Evolutionary conservation across 73 alveolate genomes (phyloP).

Genomic region (Stentor coeruleus): DNA sequence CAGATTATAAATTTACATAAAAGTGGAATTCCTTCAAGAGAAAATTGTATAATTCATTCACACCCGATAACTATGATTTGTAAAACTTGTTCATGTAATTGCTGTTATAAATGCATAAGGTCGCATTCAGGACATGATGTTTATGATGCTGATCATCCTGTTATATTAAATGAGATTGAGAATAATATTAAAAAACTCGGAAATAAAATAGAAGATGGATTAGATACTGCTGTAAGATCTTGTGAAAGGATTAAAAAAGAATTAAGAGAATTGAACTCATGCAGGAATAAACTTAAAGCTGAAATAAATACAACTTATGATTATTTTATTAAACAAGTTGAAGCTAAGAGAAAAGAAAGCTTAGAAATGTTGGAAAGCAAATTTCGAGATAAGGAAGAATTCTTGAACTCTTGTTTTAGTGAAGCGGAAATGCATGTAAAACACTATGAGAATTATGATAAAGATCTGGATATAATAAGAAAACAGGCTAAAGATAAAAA

Average conservation of each 20-base stretch:
- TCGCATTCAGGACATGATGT: not conserved
- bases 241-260: not conserved
- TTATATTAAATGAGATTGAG: not conserved
- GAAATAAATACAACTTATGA: not conserved
- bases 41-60: not conserved
- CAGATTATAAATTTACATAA: not conserved
- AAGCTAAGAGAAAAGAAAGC: not conserved
- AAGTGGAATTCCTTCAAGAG: conserved; percentile 1
- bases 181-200: not conserved
- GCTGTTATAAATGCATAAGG: conserved; percentile 7
- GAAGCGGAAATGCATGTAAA: conserved; percentile 12
- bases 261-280: not conserved
- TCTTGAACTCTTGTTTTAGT: not conserved
- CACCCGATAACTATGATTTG: not conserved
- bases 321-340: not conserved
- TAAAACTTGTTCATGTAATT: conserved; percentile 1
- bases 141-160: conserved; percentile 1
- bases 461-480: not conserved
- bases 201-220: not conserved
- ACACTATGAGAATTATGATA: not conserved
- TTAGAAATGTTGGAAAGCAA: not conserved
- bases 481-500: not conserved
- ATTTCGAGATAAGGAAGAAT: conserved; percentile 15
- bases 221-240: not conserved
- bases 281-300: not conserved